Percentiles rank a stretch among this genome's conserved stretches.
phyloP scores from a whole-genome alignment of 106 monocot species.

The Dendrobium nobile region DNA sequence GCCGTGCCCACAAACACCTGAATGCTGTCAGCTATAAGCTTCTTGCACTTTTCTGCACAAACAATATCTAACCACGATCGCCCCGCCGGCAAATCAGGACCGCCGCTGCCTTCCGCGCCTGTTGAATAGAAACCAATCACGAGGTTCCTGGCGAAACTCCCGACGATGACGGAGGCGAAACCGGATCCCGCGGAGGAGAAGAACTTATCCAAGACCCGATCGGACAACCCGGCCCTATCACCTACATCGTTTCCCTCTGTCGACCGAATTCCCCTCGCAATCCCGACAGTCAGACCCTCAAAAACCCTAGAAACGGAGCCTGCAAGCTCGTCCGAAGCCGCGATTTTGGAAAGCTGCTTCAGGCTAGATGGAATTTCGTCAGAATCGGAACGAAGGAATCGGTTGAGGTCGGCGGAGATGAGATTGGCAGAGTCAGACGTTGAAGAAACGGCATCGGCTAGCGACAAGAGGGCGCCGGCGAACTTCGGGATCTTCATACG shows the following conservation, averaged over 20 bases:
- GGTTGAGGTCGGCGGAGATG: constrained; percentile 48
- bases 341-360: constrained; percentile 48
- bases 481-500: constrained; percentile 23
- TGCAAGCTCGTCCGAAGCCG: constrained; percentile 39
- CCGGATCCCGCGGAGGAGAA: constrained; percentile 48
- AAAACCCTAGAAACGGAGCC: constrained; percentile 44
- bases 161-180: constrained; percentile 50
- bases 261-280: constrained; percentile 18
- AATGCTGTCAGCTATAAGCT: constrained; percentile 36
- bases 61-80: constrained; percentile 39
- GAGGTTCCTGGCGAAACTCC: constrained; percentile 52
- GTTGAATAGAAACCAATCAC: constrained; percentile 31
- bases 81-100: not conserved
- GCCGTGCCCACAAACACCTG: constrained; percentile 53
- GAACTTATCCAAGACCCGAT: constrained; percentile 43
- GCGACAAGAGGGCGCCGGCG: constrained; percentile 30
- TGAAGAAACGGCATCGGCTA: constrained; percentile 39
- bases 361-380: constrained; percentile 53
- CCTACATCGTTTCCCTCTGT: not conserved
- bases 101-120: not conserved
- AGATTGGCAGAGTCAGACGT: constrained; percentile 36
- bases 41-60: constrained; percentile 22
- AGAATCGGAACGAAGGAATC: constrained; percentile 55
- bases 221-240: constrained; percentile 4
- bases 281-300: constrained; percentile 43